Evolutionary conservation across 2,329 filamentous ascomycete species (phyloP).

Genomic region (Acrodontium crateriforme): DNA sequence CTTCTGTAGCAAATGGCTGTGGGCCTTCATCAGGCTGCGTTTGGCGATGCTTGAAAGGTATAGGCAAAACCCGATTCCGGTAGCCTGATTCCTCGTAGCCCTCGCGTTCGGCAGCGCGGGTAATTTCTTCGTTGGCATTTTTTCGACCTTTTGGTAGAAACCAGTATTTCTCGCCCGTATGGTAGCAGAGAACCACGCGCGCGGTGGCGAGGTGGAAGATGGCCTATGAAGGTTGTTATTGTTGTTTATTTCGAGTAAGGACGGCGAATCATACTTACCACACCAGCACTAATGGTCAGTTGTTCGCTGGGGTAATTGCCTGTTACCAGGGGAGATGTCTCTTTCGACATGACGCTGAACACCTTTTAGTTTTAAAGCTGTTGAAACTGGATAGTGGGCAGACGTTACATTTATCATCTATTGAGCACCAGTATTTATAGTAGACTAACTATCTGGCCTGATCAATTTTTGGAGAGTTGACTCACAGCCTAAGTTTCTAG

Average conservation of each 20-base stretch:
- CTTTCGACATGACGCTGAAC: no score
- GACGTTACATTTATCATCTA: no score
- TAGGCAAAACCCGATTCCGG: constrained; percentile 34
- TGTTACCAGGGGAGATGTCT: constrained; percentile 11
- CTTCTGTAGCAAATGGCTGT: constrained; percentile 26
- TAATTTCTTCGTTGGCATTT: constrained; percentile 33
- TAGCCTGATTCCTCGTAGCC: constrained; percentile 40
- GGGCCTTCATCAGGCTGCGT: constrained; percentile 22
- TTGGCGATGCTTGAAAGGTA: constrained; percentile 32
- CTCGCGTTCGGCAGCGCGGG: constrained; percentile 31
- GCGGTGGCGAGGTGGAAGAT: constrained; percentile 36
- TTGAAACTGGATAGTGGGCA: no score
- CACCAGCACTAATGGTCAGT: constrained; percentile 26
- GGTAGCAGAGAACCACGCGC: constrained; percentile 36
- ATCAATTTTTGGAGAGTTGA: no score
- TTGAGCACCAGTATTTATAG: no score
- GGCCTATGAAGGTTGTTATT: no score
- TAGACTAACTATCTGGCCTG: no score
- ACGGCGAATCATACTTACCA: no score
- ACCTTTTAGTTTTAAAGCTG: no score
- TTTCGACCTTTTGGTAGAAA: constrained; percentile 37
- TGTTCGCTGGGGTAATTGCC: constrained; percentile 14
- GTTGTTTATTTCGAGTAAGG: no score
- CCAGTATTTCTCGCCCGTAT: constrained; percentile 27
- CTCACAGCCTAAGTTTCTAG: no score